These are phyloP conservation scores for Naganishia sp. DNA, from an alignment of 1,284 basidiomycete species.

Conservation along the genomic window DNA sequence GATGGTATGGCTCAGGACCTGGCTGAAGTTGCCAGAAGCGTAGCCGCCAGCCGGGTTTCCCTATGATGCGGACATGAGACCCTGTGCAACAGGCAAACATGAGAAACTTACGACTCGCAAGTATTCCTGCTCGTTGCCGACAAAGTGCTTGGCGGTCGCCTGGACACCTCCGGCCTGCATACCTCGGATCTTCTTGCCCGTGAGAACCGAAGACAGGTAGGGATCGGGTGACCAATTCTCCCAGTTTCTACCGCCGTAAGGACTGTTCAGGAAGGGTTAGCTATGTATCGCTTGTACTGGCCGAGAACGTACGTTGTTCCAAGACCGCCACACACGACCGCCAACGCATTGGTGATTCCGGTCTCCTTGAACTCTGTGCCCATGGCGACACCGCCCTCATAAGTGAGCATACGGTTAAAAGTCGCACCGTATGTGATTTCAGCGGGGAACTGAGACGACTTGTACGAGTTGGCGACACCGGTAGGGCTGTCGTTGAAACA, in stretches of 20 bases:
- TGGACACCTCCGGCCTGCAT: conserved; percentile 70
- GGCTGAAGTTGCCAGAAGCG: conserved; percentile 13
- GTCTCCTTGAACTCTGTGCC: conserved; percentile 56
- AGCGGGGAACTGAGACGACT: conserved; percentile 55
- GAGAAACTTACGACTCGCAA: conserved; percentile 39
- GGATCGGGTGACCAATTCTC: conserved; percentile 77
- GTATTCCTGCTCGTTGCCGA: conserved; percentile 52
- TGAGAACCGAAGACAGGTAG: conserved; percentile 66
- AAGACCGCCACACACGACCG: conserved; percentile 51
- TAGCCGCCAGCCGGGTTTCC: conserved; percentile 17
- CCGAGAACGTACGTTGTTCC: conserved; percentile 39
- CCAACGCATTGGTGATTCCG: conserved; percentile 50
- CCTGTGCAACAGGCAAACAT: conserved; percentile 27
- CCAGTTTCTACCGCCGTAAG: conserved; percentile 66
- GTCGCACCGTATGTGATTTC: conserved; percentile 57
- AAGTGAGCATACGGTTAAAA: conserved; percentile 55
- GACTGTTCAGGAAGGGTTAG: conserved; percentile 50
- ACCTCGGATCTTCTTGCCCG: conserved; percentile 71
- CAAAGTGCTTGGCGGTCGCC: conserved; percentile 53
- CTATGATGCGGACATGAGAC: conserved; percentile 22
- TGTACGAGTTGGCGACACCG: conserved; percentile 24
- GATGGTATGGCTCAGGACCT: conserved; percentile 18
- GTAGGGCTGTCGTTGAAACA: conserved; percentile 28
- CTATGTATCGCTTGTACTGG: not conserved
- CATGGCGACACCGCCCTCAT: conserved; percentile 53